A percentile compares a stretch with the other conserved stretches of the same genome.
Conservation (phyloP, 192 early-diverging fungal species). For the Coemansia sp. region DNA sequence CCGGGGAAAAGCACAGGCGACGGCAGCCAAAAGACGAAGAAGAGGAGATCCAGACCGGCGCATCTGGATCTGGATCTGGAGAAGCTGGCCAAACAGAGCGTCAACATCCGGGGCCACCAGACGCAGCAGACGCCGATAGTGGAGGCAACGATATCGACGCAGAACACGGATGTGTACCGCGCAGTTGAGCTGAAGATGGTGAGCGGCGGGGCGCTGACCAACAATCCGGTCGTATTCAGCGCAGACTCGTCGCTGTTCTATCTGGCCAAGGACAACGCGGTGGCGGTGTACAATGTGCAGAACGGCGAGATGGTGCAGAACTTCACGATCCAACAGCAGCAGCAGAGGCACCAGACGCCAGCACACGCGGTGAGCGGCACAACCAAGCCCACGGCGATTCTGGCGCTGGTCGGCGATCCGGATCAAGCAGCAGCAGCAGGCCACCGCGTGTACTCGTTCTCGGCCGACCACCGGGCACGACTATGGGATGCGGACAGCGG, state of each 20-base stretch:
- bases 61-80: constrained; percentile 23
- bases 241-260: constrained; percentile 49
- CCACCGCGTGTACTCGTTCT: constrained; percentile 42
- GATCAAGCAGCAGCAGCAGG: neutral
- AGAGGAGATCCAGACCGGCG: constrained; percentile 16
- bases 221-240: constrained; percentile 46
- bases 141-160: constrained; percentile 22
- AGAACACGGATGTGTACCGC: constrained; percentile 28
- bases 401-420: constrained; percentile 32
- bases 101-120: neutral
- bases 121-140: constrained; percentile 27
- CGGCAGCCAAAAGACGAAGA: neutral
- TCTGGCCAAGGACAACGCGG: constrained; percentile 45
- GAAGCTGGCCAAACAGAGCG: constrained; percentile 5
- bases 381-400: constrained; percentile 19
- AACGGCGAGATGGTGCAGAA: constrained; percentile 53
- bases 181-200: constrained; percentile 35
- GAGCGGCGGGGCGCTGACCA: constrained; percentile 43
- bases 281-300: constrained; percentile 50
- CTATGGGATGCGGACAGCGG: constrained; percentile 45
- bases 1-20: neutral
- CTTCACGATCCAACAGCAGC: constrained; percentile 20
- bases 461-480: constrained; percentile 26
- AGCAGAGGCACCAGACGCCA: neutral
- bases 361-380: neutral